Base-by-base conservation (phyloP, 139 green algal genomes). In the Chlamydomonas asymmetrica region DNA sequence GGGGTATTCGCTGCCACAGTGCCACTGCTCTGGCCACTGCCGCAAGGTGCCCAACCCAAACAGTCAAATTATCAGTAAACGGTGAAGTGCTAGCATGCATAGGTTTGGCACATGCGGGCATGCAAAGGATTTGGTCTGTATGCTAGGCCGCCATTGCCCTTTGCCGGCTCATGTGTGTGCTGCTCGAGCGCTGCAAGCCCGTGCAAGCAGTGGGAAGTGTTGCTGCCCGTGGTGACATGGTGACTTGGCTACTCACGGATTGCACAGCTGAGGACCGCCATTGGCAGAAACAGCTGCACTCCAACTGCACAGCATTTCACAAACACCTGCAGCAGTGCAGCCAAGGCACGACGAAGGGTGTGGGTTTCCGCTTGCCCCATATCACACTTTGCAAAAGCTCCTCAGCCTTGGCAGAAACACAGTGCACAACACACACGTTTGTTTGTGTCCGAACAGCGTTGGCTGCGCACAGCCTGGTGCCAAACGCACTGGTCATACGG, bases 271-370 rank as follows among this genome's bases (percentile, higher is more conserved):
- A 85, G 13, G 29, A 85, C 18, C 25, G 50, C 39, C 0, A 68
- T 23, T 2, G 73, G 79, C 22, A 80, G 27, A 27, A 85, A 81
- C 29, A 85, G 67, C 67, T 85, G 73, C 22, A 85, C 54, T 0
- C 73, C 73, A n/a, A 81, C 50, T 2, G 67, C 62, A 34, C 73
- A 68, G 13, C 77, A 39, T 61, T 85, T 85, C 16, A 85, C 79
- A 37, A 85, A 66, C 29, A 85, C 78, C 75, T 81, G 66, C 22
- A 27, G 25, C 10, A 27, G 37, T 10, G 27, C 27, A 52, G 27
- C 13, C 22, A n/a, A 43, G 63, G 25, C 25, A 48, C 25, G 63
- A 35, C 13, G 35, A 9, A 31, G 32, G 25, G 13, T 71, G 38
- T 71, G 38, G 38, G 38, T 52, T 49, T 71, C 20, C 52, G 52